phyloP scores from a whole-genome alignment of 2,329 filamentous ascomycete species.

The Xylogone sp. region DNA sequence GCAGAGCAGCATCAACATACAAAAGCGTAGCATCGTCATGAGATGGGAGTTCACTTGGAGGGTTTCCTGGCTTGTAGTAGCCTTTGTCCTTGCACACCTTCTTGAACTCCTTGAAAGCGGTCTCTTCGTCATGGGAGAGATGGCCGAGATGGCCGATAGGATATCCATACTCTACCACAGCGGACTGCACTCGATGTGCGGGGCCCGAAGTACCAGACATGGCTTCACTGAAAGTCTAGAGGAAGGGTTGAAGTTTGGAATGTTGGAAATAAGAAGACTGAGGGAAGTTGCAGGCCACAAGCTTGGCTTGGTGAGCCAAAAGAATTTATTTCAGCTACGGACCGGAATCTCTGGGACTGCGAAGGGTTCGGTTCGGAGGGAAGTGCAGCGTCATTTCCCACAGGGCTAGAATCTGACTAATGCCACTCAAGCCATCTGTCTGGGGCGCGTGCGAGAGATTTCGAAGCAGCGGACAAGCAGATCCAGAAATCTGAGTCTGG shows the following conservation, averaged over 20 bases:
- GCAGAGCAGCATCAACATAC: slow-evolving; percentile 39
- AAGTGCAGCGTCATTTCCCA: not conserved
- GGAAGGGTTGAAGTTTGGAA: not conserved
- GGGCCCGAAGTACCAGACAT: slow-evolving; percentile 3
- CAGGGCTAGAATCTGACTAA: not conserved
- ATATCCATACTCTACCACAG: slow-evolving; percentile 47
- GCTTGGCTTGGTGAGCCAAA: too few relatives aligned
- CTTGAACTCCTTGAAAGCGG: slow-evolving; percentile 71
- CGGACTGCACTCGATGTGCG: slow-evolving; percentile 24
- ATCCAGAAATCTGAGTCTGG: not conserved
- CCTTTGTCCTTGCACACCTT: slow-evolving; percentile 59
- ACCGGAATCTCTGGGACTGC: not conserved
- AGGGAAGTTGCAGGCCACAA: too few relatives aligned
- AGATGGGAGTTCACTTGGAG: slow-evolving; percentile 37
- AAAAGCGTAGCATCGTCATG: slow-evolving; percentile 73
- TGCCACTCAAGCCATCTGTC: not conserved
- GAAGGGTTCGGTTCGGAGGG: not conserved
- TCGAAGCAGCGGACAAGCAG: not conserved
- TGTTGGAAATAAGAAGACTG: too few relatives aligned
- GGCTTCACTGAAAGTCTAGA: not conserved
- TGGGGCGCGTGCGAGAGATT: not conserved
- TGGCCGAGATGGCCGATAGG: slow-evolving; percentile 79
- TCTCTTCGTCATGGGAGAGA: slow-evolving; percentile 64
- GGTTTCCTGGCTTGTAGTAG: slow-evolving; percentile 49
- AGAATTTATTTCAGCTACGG: not conserved